Evolutionary conservation across 139 green algal species (phyloP).

Genomic region (Micractinium sp.): DNA sequence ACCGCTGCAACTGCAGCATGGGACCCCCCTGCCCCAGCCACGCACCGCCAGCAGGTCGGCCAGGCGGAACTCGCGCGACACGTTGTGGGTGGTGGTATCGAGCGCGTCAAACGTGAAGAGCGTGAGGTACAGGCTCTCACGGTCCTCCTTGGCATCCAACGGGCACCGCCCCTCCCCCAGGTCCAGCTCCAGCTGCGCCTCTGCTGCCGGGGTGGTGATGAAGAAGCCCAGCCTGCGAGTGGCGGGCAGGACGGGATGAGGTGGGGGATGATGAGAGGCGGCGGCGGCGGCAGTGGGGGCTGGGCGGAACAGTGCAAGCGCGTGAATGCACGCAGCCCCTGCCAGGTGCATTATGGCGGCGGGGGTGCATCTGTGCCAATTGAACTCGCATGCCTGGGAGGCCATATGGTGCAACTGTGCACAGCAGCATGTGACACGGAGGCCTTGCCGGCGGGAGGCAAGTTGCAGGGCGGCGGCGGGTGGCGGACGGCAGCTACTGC

Average conservation of each 20-base stretch:
- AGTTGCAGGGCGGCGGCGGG: no score
- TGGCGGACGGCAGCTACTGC: background rate
- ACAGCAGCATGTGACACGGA: no score
- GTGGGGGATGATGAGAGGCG: no score
- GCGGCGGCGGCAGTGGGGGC: no score
- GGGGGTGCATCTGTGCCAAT: no score
- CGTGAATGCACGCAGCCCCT: no score
- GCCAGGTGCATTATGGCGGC: no score
- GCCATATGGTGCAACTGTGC: no score
- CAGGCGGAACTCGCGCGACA: conserved; percentile 31
- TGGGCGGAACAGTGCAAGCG: no score
- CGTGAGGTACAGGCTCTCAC: conserved; percentile 25
- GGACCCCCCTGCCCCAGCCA: background rate
- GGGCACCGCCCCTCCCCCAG: conserved; percentile 60
- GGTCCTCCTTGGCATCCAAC: conserved; percentile 60
- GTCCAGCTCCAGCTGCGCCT: conserved; percentile 66
- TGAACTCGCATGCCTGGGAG: no score
- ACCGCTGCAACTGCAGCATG: no score
- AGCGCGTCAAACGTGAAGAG: conserved; percentile 69
- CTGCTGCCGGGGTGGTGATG: conserved; percentile 67
- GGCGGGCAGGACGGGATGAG: background rate
- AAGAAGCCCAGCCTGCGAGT: conserved; percentile 64
- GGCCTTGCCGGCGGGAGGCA: no score
- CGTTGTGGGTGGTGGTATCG: conserved; percentile 17
- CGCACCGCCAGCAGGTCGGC: conserved; percentile 27